Conservation (phyloP, 2,329 filamentous ascomycete genomes). For the Chaetoscypha palmicola region DNA sequence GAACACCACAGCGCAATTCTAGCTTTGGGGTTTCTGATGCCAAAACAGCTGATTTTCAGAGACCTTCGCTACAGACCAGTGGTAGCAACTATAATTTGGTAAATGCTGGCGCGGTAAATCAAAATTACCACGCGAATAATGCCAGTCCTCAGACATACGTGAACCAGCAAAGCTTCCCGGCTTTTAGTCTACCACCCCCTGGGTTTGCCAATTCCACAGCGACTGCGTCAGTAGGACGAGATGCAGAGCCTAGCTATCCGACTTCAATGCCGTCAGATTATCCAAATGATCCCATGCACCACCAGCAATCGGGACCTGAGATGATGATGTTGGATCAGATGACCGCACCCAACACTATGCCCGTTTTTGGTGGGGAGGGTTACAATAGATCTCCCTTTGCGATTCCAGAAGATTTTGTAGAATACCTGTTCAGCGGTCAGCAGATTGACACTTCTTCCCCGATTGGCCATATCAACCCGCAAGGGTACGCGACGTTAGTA, state of each 20-base stretch:
- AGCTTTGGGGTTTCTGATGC: conserved; percentile 29
- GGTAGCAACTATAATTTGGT: conserved; percentile 45
- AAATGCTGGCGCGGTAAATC: conserved; percentile 45
- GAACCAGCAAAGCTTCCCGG: conserved; percentile 53
- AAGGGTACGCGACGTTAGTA: conserved; percentile 44
- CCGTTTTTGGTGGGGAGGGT: conserved; percentile 79
- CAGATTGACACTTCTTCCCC: conserved; percentile 46
- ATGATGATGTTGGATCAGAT: conserved; percentile 58
- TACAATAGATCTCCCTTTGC: conserved; percentile 81
- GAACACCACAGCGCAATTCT: conserved; percentile 22
- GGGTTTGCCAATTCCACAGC: conserved; percentile 43
- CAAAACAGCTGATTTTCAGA: conserved; percentile 34
- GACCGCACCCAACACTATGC: conserved; percentile 61
- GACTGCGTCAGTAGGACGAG: conserved; percentile 21
- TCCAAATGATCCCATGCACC: conserved; percentile 30
- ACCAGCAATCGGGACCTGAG: conserved; percentile 36
- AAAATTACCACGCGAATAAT: conserved; percentile 38
- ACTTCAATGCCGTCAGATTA: conserved; percentile 29
- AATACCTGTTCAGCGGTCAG: conserved; percentile 72
- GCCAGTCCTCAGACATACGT: conserved; percentile 45
- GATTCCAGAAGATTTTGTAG: conserved; percentile 81
- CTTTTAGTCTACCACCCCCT: conserved; percentile 56
- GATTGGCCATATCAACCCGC: conserved; percentile 44
- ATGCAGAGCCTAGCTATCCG: conserved; percentile 25
- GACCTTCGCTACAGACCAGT: conserved; percentile 42